Base-by-base conservation (phyloP, 768 basidiomycete genomes). In the Amyloporia xantha region DNA sequence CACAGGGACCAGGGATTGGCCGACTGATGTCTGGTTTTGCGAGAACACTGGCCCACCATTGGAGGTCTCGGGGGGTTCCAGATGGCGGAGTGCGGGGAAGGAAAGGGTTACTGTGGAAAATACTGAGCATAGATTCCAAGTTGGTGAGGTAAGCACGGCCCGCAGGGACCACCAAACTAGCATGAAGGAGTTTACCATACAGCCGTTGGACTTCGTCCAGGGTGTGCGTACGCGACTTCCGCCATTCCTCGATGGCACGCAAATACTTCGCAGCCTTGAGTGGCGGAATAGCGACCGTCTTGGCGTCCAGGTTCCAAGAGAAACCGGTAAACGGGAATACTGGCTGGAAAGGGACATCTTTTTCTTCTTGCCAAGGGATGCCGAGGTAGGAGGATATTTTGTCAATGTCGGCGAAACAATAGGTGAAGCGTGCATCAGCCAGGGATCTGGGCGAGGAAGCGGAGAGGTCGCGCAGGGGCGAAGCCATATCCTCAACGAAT, bases 1-100 rank as follows among this genome's bases (percentile, higher is more conserved):
- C n/a, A n/a, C n/a, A n/a, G n/a, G n/a, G n/a, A n/a, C n/a, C n/a
- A n/a, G n/a, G n/a, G n/a, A n/a, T n/a, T n/a, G n/a, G n/a, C n/a
- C n/a, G n/a, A n/a, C n/a, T n/a, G n/a, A 0, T 68, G 68, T 44
- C 75, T 67, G 9, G 12, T 43, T 68, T 69, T 55, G 23, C 7
- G 55, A 52, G 51, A 3, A 20, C 19, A 6, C n/a, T 3, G 3
- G 6, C 3, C 59, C 61, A 62, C 61, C 61, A 62, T 0, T 12
- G 15, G 15, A 62, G 51, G 41, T 62, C 61, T 2, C 24, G n/a
- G n/a, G n/a, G n/a, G n/a, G n/a, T n/a, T n/a, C n/a, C n/a, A n/a
- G n/a, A n/a, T n/a, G n/a, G n/a, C 27, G 33, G n/a, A n/a, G n/a
- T 33, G 3, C 57, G 57, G 1, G 60, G 43, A n/a, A n/a, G n/a